A percentile compares a stretch with the other conserved stretches of the same genome.
phyloP scores from a whole-genome alignment of 805 yeast species.

The Saturnispora gosingensis region DNA sequence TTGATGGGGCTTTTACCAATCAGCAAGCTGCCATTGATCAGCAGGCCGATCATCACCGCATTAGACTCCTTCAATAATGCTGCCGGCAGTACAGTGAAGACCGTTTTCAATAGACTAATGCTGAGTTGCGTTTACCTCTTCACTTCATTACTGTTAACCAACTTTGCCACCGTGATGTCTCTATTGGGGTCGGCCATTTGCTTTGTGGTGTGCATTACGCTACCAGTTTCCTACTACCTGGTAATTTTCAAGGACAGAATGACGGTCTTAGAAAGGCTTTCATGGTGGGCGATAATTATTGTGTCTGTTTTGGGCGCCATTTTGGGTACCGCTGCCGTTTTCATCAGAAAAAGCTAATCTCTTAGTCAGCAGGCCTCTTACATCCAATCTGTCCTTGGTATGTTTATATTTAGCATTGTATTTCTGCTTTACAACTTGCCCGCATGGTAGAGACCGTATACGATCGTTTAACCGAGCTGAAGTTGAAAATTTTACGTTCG shows the following conservation, averaged over 20 bases:
- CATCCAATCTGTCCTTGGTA: background rate
- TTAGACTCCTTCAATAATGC: conserved; percentile 33
- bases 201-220: conserved; percentile 66
- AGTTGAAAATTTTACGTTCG: background rate
- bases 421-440: background rate
- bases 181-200: conserved; percentile 76
- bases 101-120: conserved; percentile 26
- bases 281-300: conserved; percentile 20
- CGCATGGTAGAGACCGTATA: background rate
- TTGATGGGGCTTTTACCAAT: conserved; percentile 76
- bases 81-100: background rate
- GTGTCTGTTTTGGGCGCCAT: conserved; percentile 41
- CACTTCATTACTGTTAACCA: conserved; percentile 64
- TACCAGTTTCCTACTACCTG: conserved; percentile 68
- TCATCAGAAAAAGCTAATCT: conserved; percentile 10
- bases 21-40: conserved; percentile 76
- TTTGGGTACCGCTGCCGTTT: conserved; percentile 52
- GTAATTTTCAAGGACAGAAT: conserved; percentile 41
- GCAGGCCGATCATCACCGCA: conserved; percentile 72
- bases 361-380: too few species aligned
- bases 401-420: background rate
- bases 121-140: conserved; percentile 46
- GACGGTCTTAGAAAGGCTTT: conserved; percentile 14
- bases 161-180: conserved; percentile 74
- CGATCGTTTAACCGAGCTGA: background rate